Evolutionary conservation across 257 asterid species (phyloP).

Genomic region (Nyctanthes arbortristis): DNA sequence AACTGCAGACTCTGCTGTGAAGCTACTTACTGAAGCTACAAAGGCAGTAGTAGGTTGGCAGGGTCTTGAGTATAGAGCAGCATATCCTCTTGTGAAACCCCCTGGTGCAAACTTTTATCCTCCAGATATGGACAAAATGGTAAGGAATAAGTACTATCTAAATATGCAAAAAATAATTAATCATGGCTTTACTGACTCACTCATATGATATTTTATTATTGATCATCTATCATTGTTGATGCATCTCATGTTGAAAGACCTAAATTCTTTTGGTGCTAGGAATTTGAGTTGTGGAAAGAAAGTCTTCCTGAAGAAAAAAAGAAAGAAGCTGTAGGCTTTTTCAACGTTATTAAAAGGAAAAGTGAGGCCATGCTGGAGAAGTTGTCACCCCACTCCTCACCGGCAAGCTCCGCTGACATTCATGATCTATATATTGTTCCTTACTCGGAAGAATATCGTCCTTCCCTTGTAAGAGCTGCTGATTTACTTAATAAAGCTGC

Average conservation of each 20-base stretch:
- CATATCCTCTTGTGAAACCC: constrained; percentile 81
- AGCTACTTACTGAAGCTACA: constrained; percentile 71
- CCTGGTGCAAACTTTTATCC: constrained; percentile 95
- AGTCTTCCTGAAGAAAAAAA: constrained; percentile 73
- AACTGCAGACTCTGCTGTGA: constrained; percentile 89
- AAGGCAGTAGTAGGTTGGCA: constrained; percentile 78
- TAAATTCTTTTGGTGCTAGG: constrained; percentile 47
- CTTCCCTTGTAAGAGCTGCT: constrained; percentile 71
- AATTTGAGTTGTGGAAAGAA: constrained; percentile 83
- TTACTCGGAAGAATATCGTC: constrained; percentile 70
- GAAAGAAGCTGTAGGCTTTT: constrained; percentile 80
- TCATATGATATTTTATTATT: not conserved
- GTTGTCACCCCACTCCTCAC: constrained; percentile 29
- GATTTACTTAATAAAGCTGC: constrained; percentile 80
- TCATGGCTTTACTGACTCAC: not conserved
- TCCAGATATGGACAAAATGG: constrained; percentile 94
- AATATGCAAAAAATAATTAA: not conserved
- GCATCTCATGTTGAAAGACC: not conserved
- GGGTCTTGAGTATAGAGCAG: constrained; percentile 73
- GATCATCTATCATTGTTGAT: not conserved
- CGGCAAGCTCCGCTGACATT: constrained; percentile 30
- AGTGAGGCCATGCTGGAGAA: constrained; percentile 61
- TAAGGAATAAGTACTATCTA: constrained; percentile 30
- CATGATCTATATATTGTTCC: constrained; percentile 79
- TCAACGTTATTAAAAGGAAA: constrained; percentile 80